Conservation (phyloP, 2,329 filamentous ascomycete species). For the Sporothrix luriei region DNA sequence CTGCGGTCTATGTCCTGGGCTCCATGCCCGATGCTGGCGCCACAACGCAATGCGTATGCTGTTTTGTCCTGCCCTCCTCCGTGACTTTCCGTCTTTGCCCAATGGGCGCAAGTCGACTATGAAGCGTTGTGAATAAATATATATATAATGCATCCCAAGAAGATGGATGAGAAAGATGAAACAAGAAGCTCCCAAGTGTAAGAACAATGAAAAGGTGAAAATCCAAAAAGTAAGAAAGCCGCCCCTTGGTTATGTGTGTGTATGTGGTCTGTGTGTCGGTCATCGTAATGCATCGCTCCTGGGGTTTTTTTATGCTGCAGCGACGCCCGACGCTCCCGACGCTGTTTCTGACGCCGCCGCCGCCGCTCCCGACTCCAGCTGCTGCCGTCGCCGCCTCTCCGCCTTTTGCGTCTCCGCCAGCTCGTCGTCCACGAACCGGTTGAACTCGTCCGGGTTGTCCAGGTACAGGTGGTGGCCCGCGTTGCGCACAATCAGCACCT, state of each 20-base stretch:
- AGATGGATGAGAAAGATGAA: not conserved
- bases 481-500: constrained; percentile 73
- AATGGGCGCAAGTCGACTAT: not conserved
- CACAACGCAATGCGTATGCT: not conserved
- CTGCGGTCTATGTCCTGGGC: not conserved
- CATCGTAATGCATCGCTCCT: constrained; percentile 16
- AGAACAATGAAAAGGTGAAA: constrained; percentile 2
- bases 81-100: not conserved
- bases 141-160: not conserved
- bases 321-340: too few species aligned
- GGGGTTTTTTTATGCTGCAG: too few species aligned
- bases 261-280: not conserved
- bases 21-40: not conserved
- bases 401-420: constrained; percentile 53
- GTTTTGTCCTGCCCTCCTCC: not conserved
- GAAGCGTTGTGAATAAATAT: not conserved
- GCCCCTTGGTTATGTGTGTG: not conserved
- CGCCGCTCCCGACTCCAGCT: constrained; percentile 2
- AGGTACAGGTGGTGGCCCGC: constrained; percentile 64
- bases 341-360: not conserved
- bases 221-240: not conserved
- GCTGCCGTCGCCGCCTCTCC: constrained; percentile 34
- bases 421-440: constrained; percentile 56
- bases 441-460: constrained; percentile 62
- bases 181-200: not conserved